These are phyloP conservation scores for Populus pruinosa DNA, from an alignment of 345 rosid species.

Conservation along the genomic window DNA sequence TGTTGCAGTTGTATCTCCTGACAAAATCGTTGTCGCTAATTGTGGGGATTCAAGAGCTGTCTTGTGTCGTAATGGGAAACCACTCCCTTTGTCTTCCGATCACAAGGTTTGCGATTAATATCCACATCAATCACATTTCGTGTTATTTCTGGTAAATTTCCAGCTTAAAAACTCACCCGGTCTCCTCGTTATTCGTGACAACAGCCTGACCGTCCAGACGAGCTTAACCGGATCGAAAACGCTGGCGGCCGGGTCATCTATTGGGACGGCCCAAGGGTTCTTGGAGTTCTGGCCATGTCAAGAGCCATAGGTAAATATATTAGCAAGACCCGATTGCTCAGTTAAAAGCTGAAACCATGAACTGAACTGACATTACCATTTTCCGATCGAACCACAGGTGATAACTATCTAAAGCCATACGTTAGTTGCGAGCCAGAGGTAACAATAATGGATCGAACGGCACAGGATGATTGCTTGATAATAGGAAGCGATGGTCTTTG, in stretches of 20 bases:
- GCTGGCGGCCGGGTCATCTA: slow-evolving; percentile 47
- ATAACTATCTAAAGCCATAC: slow-evolving; percentile 39
- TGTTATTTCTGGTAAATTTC: background rate
- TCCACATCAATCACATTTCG: too few species aligned
- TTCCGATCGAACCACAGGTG: slow-evolving; percentile 18
- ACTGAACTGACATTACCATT: background rate
- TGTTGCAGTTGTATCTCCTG: slow-evolving; percentile 34
- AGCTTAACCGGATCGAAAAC: slow-evolving; percentile 31
- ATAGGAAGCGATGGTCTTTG: slow-evolving; percentile 50
- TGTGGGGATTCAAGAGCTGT: slow-evolving; percentile 60
- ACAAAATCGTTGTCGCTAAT: slow-evolving; percentile 43
- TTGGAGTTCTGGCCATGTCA: slow-evolving; percentile 48
- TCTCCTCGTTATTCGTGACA: background rate
- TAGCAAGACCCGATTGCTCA: background rate
- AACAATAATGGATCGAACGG: slow-evolving; percentile 25
- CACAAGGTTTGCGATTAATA: slow-evolving; percentile 26
- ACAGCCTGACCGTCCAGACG: slow-evolving; percentile 47
- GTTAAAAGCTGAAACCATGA: background rate
- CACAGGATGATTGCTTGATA: slow-evolving; percentile 39
- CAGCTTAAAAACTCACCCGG: too few species aligned
- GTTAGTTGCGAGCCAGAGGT: slow-evolving; percentile 42
- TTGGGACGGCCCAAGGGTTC: slow-evolving; percentile 42
- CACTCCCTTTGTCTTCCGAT: slow-evolving; percentile 32
- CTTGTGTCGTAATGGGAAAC: slow-evolving; percentile 43
- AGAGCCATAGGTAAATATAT: slow-evolving; percentile 33